These are phyloP conservation scores for Cucumis cinereus DNA, from an alignment of 306 rosid species.

Conservation along the genomic window DNA sequence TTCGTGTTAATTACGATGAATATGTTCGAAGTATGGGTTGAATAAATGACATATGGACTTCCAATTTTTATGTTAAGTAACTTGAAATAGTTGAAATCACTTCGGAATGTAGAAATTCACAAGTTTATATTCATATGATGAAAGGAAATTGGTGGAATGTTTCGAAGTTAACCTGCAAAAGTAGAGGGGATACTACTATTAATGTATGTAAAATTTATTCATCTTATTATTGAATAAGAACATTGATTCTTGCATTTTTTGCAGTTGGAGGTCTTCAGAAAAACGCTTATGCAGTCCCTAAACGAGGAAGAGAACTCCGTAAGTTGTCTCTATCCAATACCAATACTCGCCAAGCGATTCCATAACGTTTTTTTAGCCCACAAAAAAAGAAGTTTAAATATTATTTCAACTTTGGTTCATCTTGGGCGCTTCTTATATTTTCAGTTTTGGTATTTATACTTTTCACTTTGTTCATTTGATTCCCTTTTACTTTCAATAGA, in stretches of 20 bases:
- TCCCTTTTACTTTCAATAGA: background rate
- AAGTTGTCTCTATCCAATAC: slow-evolving; percentile 8
- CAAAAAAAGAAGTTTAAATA: too few species aligned
- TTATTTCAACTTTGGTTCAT: too few species aligned
- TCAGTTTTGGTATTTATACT: background rate
- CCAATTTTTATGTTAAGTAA: background rate
- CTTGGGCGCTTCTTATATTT: background rate
- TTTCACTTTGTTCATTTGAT: background rate
- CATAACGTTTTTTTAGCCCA: background rate
- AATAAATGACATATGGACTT: background rate
- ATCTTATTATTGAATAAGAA: background rate
- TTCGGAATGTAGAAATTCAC: background rate
- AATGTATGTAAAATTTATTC: background rate
- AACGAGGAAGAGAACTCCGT: slow-evolving; percentile 62
- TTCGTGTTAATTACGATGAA: background rate
- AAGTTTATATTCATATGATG: background rate
- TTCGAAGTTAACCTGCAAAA: background rate
- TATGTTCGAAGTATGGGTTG: background rate
- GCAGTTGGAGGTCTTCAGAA: slow-evolving; percentile 87
- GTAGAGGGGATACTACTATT: background rate
- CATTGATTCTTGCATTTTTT: slow-evolving; percentile 7
- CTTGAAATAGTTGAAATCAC: background rate
- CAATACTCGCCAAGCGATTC: background rate
- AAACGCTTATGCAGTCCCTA: slow-evolving; percentile 82
- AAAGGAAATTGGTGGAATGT: background rate